phyloP scores from a whole-genome alignment of 2,329 filamentous ascomycete species.

The Venturia effusa region DNA sequence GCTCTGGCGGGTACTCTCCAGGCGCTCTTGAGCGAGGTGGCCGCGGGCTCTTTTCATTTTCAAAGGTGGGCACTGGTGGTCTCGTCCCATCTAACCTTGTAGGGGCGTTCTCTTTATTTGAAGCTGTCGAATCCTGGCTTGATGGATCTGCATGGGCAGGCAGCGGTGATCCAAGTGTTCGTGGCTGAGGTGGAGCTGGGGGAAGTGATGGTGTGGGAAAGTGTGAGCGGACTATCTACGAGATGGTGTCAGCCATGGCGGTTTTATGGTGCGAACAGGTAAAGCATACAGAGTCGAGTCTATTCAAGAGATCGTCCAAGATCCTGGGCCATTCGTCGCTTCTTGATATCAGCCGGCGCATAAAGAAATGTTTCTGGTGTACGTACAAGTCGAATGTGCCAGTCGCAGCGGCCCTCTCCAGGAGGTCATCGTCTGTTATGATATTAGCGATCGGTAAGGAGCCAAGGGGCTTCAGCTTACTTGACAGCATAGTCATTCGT shows the following conservation, averaged over 20 bases:
- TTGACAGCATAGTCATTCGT: background rate
- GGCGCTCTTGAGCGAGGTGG: constrained; percentile 3
- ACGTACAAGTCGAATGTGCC: constrained; percentile 49
- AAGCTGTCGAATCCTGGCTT: constrained; percentile 40
- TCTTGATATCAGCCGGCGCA: constrained; percentile 22
- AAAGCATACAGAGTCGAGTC: constrained; percentile 51
- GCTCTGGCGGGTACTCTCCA: constrained; percentile 44
- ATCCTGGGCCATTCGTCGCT: constrained; percentile 61
- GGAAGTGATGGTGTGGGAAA: constrained; percentile 60
- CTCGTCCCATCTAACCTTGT: constrained; percentile 31
- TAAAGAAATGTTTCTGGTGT: background rate
- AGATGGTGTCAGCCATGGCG: constrained; percentile 9
- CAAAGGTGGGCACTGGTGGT: constrained; percentile 33
- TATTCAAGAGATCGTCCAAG: constrained; percentile 52
- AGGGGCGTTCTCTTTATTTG: constrained; percentile 58
- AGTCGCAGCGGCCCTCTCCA: constrained; percentile 46
- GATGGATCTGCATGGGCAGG: constrained; percentile 15
- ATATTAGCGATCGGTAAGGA: background rate
- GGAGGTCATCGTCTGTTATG: constrained; percentile 34
- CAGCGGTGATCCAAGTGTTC: constrained; percentile 25
- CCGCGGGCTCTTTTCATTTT: constrained; percentile 18
- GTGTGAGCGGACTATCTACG: constrained; percentile 61
- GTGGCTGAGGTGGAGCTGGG: constrained; percentile 30
- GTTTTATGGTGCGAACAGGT: background rate
- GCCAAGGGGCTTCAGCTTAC: background rate